These are phyloP conservation scores for Telopea speciosissima DNA, from an alignment of 177 flowering plant genomes.

Conservation along the genomic window DNA sequence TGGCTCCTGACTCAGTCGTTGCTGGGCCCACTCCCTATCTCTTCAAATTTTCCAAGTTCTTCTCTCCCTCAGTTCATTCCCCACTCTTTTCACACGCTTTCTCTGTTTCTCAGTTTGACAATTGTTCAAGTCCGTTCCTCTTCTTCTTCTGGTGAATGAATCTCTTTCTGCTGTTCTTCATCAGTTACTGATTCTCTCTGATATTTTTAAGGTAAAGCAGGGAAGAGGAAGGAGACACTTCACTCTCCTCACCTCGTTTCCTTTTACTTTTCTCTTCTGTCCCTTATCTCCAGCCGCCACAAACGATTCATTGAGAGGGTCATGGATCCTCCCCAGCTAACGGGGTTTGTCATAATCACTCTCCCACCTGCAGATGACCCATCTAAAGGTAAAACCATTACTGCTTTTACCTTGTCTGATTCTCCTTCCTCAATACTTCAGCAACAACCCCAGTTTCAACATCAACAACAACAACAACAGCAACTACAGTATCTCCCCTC, in stretches of 20 bases:
- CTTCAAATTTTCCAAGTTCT: too few species aligned
- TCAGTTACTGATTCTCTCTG: too few species aligned
- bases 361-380: constrained; percentile 62
- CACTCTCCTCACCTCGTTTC: background rate
- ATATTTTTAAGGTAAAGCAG: too few species aligned
- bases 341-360: constrained; percentile 51
- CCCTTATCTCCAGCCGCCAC: background rate
- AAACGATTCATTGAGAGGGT: constrained; percentile 6
- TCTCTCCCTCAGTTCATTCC: too few species aligned
- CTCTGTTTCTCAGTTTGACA: too few species aligned
- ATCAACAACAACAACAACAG: constrained; percentile 2
- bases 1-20: too few species aligned
- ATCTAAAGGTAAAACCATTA: constrained; percentile 62
- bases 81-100: too few species aligned
- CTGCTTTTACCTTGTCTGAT: constrained; percentile 36
- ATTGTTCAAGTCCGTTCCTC: too few species aligned
- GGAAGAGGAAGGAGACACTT: background rate
- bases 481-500: constrained; percentile 8
- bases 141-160: too few species aligned
- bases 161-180: too few species aligned
- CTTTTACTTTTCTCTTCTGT: background rate
- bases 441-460: background rate
- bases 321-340: constrained; percentile 21
- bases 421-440: constrained; percentile 9
- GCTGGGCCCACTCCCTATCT: too few species aligned